Conservation (phyloP, 345 rosid genomes). For the Fremontodendron californicum region DNA sequence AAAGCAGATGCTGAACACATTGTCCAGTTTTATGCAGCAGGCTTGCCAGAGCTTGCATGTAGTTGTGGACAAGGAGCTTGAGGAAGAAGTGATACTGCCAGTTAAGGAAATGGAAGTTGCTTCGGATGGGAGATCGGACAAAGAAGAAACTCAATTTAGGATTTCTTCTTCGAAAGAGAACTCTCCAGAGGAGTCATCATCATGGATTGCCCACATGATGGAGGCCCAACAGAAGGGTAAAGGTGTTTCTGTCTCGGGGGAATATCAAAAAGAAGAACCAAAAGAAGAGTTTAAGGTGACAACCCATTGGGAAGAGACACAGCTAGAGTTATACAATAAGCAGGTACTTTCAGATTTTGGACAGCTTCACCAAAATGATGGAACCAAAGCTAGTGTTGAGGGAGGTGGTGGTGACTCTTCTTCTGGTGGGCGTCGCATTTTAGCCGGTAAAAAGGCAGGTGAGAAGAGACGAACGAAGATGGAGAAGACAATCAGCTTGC, state of each 20-base stretch:
- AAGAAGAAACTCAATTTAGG: conserved; percentile 24
- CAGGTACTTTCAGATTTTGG: conserved; percentile 36
- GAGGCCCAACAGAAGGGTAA: conserved; percentile 61
- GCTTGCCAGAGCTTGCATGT: conserved; percentile 47
- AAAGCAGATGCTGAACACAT: conserved; percentile 39
- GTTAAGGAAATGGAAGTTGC: conserved; percentile 29
- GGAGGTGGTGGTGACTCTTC: conserved; percentile 31
- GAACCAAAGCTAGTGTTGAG: conserved; percentile 27
- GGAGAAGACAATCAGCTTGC: conserved; percentile 83
- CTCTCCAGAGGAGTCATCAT: conserved; percentile 42
- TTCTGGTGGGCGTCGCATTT: conserved; percentile 28
- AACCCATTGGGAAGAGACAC: conserved; percentile 37
- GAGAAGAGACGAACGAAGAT: conserved; percentile 64
- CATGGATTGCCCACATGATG: conserved; percentile 53
- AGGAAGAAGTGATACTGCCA: conserved; percentile 41
- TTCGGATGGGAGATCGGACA: conserved; percentile 26
- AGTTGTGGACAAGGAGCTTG: conserved; percentile 47
- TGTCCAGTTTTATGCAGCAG: conserved; percentile 46
- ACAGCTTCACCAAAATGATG: conserved; percentile 32
- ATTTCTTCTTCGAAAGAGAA: conserved; percentile 39
- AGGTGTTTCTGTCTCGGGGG: conserved; percentile 53
- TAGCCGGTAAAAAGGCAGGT: conserved; percentile 43
- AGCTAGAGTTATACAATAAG: conserved; percentile 27
- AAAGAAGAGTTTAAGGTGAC: conserved; percentile 57
- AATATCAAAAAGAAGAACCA: conserved; percentile 49